phyloP scores from a whole-genome alignment of 768 basidiomycete genomes.

The Amanita muscaria region DNA sequence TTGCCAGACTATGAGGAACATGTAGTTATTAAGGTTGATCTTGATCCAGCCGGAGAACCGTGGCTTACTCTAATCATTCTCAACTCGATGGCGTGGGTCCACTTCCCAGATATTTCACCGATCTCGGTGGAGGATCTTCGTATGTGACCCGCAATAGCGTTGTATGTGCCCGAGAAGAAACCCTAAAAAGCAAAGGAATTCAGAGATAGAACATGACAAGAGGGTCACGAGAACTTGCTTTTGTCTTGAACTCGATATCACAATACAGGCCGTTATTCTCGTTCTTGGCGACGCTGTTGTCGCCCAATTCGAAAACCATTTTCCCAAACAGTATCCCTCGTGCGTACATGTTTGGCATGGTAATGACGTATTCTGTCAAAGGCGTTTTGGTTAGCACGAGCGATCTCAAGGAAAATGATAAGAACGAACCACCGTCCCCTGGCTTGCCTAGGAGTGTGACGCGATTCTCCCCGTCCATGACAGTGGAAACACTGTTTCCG shows the following conservation, averaged over 20 bases:
- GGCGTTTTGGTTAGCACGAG: not conserved
- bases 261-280: slow-evolving; percentile 64
- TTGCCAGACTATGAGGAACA: slow-evolving; percentile 42
- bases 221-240: slow-evolving; percentile 40
- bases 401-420: not conserved
- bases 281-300: slow-evolving; percentile 79
- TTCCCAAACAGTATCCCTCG: slow-evolving; percentile 82
- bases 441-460: slow-evolving; percentile 75
- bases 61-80: slow-evolving; percentile 53
- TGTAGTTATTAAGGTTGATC: not conserved
- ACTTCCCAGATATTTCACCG: slow-evolving; percentile 84
- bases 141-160: slow-evolving; percentile 77
- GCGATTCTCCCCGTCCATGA: slow-evolving; percentile 94
- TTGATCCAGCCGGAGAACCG: too few relatives aligned
- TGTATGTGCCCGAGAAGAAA: slow-evolving; percentile 96
- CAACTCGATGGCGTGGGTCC: slow-evolving; percentile 88
- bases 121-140: slow-evolving; percentile 54
- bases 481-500: slow-evolving; percentile 93
- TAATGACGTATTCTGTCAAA: slow-evolving; percentile 65
- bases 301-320: slow-evolving; percentile 95
- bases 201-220: too few relatives aligned
- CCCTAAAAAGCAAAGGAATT: too few relatives aligned
- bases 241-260: slow-evolving; percentile 96
- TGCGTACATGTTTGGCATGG: slow-evolving; percentile 98
- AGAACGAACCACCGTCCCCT: slow-evolving; percentile 76